Evolutionary conservation across 192 early-diverging fungal genomes (phyloP).

Genomic region (Thamnidium elegans): DNA sequence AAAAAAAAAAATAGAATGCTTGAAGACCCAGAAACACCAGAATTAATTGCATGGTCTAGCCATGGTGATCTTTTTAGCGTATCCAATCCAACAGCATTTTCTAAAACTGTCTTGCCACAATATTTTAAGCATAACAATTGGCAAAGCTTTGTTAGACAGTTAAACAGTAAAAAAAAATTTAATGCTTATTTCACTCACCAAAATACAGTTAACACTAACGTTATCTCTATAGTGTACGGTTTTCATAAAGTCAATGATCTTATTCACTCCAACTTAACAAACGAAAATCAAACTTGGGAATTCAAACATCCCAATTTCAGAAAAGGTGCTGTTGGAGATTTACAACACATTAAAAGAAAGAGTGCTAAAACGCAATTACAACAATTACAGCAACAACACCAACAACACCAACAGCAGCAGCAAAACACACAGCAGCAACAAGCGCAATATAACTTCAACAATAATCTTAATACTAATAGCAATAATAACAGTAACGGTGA

Average conservation of each 20-base stretch:
- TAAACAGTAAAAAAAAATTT: constrained; percentile 61
- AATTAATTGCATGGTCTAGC: constrained; percentile 75
- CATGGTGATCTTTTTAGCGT: constrained; percentile 86
- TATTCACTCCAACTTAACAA: constrained; percentile 51
- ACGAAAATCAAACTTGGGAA: constrained; percentile 79
- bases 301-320: constrained; percentile 86
- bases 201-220: background rate
- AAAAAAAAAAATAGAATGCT: constrained; percentile 54
- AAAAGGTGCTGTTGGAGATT: constrained; percentile 49
- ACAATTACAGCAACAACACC: constrained; percentile 4
- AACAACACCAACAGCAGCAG: constrained; percentile 6
- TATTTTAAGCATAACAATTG: constrained; percentile 93
- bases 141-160: constrained; percentile 86
- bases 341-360: constrained; percentile 46
- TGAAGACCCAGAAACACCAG: constrained; percentile 61
- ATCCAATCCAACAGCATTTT: constrained; percentile 81
- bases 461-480: background rate
- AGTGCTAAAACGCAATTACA: constrained; percentile 26
- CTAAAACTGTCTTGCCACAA: constrained; percentile 72
- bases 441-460: background rate
- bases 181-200: background rate
- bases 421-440: constrained; percentile 7
- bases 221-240: constrained; percentile 41
- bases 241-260: constrained; percentile 54
- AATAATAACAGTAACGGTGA: background rate